A percentile compares a stretch with the other conserved stretches of the same genome.
Evolutionary conservation across 192 early-diverging fungal genomes (phyloP).

Genomic region (Phlyctochytrium planicorne): DNA sequence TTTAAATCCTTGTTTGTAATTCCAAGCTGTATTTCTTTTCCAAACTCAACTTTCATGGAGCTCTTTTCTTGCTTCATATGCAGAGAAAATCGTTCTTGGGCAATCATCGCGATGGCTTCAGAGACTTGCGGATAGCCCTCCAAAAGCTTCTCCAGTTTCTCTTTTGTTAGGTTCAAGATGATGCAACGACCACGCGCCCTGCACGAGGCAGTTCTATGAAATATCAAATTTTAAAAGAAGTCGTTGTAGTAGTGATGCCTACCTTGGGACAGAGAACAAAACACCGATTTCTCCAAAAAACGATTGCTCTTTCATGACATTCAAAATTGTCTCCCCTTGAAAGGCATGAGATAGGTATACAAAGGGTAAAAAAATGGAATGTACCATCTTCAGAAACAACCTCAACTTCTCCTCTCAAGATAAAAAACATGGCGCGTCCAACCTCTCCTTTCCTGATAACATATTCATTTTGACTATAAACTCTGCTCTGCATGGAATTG

Average conservation of each 20-base stretch:
- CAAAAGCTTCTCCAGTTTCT: constrained; percentile 37
- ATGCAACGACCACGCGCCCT: constrained; percentile 49
- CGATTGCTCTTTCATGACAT: constrained; percentile 60
- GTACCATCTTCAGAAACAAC: constrained; percentile 60
- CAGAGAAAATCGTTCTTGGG: constrained; percentile 47
- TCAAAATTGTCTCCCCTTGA: constrained; percentile 47
- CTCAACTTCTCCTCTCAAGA: constrained; percentile 47
- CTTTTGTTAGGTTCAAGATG: constrained; percentile 52
- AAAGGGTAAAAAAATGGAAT: not conserved
- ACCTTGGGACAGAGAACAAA: constrained; percentile 66
- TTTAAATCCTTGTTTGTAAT: constrained; percentile 52
- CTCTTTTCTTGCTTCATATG: constrained; percentile 53
- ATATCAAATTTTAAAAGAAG: not conserved
- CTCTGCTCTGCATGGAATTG: constrained; percentile 45
- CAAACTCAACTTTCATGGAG: constrained; percentile 47
- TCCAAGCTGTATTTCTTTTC: constrained; percentile 50
- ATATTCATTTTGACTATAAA: constrained; percentile 45
- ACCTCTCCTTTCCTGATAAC: constrained; percentile 58
- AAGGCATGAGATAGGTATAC: constrained; percentile 5
- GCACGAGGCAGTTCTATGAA: constrained; percentile 52
- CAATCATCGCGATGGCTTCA: constrained; percentile 40
- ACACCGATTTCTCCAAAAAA: constrained; percentile 85
- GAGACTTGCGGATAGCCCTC: constrained; percentile 45
- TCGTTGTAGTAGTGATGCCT: constrained; percentile 1
- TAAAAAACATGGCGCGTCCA: constrained; percentile 59